Evolutionary conservation across 2,329 filamentous ascomycete species (phyloP).

Genomic region (Aureobasidium sp.): DNA sequence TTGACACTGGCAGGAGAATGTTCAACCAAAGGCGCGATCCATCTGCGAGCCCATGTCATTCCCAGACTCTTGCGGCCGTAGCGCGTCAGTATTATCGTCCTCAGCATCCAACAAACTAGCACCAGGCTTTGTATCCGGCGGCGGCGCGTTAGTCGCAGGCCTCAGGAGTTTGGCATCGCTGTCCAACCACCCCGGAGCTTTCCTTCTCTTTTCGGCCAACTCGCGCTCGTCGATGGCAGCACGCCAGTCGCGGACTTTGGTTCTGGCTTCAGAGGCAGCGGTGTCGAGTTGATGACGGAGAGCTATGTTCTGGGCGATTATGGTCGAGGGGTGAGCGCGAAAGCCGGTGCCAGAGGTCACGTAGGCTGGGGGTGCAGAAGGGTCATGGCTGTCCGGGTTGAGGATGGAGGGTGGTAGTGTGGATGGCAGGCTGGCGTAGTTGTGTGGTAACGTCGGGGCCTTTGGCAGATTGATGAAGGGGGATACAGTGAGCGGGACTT

Average conservation of each 20-base stretch:
- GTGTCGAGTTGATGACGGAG: slow-evolving; percentile 67
- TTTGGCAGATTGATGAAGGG: slow-evolving; percentile 88
- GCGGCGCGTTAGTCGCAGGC: slow-evolving; percentile 44
- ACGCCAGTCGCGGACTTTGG: slow-evolving; percentile 61
- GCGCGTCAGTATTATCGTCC: slow-evolving; percentile 13
- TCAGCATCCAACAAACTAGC: slow-evolving; percentile 17
- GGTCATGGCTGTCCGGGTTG: slow-evolving; percentile 27
- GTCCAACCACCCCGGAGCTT: slow-evolving; percentile 75
- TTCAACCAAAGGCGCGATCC: slow-evolving; percentile 27
- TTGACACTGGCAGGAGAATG: not conserved
- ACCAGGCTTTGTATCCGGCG: slow-evolving; percentile 11
- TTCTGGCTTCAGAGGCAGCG: slow-evolving; percentile 58
- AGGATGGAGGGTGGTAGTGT: slow-evolving; percentile 68
- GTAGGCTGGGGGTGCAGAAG: slow-evolving; percentile 48
- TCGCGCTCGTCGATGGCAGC: slow-evolving; percentile 56
- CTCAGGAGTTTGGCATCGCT: slow-evolving; percentile 61
- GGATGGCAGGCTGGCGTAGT: slow-evolving; percentile 83
- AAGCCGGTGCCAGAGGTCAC: slow-evolving; percentile 68
- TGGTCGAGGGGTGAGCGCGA: slow-evolving; percentile 78
- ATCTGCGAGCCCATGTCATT: slow-evolving; percentile 27
- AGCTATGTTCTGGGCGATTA: slow-evolving; percentile 70
- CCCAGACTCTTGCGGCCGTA: slow-evolving; percentile 18
- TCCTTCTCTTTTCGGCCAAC: slow-evolving; percentile 67
- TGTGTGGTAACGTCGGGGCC: slow-evolving; percentile 87
- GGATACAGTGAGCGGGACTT: slow-evolving; percentile 87